Base-by-base conservation (phyloP, 140 eudicot genomes). In the Erigeron philadelphicus region DNA sequence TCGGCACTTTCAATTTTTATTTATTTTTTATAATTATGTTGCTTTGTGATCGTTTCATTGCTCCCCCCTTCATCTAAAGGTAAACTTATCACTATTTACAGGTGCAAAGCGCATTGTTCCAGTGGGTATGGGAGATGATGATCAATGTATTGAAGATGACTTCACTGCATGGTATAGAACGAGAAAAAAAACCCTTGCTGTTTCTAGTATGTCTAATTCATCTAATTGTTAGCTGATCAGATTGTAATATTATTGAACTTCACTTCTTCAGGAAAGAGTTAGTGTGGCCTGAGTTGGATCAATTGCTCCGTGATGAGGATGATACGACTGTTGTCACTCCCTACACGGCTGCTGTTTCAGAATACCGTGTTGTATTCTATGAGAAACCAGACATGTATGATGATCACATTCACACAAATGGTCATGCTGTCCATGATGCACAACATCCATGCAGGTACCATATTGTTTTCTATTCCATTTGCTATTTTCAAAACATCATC, bases 241-340 rank as follows among this genome's bases (percentile, higher is more conserved):
- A 47, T 18, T 55, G 9, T 47, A 69, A 71, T 23, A 7, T n/a
- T 8, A 44, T 67, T 12, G 3, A 23, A 67, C 62, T 52, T 79
- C 61, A 11, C 38, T 65, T 52, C 53, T 79, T 11, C 80, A 93
- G 98, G 98, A 84, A 85, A 70, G 98, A 93, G 58, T 75, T 72
- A 43, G 77, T 93, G 57, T 93, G 98, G 98, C 98, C 98, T 31
- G 98, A 93, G 81, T 83, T 93, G 81, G 98, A 93, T 80, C 90
- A 83, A 21, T 72, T 93, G 64, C 96, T 93, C 23, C 89, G 83
- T 11, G 90, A 81, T 62, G 93, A 85, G 68, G 98, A 86, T 78
- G 96, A 83, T 61, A 75, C 80, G 59, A 12, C 83, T 62, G 95
- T 61, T 64, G 75, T 95, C n/a, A 92, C 96, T 79, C 96, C 98